phyloP scores from a whole-genome alignment of 2,329 filamentous ascomycete genomes.

The Aspergillus luchuensis region DNA sequence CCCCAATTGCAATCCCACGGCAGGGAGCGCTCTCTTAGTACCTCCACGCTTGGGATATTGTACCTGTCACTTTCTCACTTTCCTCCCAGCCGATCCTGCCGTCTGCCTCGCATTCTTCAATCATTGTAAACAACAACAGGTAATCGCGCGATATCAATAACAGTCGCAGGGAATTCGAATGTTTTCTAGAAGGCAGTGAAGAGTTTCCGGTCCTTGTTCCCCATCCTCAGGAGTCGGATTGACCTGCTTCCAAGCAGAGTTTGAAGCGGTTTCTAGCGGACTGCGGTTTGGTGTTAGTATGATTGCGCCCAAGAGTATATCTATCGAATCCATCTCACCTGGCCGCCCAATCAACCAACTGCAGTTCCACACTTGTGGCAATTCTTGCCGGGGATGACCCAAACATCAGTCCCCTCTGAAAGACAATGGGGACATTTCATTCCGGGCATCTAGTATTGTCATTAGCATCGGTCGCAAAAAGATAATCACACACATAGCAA shows the following conservation, averaged over 20 bases:
- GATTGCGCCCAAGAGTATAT: too few species aligned
- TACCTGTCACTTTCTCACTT: too few species aligned
- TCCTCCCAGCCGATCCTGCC: not conserved
- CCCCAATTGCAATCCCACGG: too few species aligned
- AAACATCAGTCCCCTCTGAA: constrained; percentile 40
- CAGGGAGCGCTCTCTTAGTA: too few species aligned
- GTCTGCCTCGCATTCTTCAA: not conserved
- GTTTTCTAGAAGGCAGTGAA: not conserved
- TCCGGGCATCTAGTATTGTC: constrained; percentile 46
- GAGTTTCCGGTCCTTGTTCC: not conserved
- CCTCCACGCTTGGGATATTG: too few species aligned
- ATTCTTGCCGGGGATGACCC: constrained; percentile 51
- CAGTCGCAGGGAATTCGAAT: not conserved
- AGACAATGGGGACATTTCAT: constrained; percentile 44
- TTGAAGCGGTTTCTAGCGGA: not conserved
- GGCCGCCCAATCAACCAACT: constrained; percentile 27
- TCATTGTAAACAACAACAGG: not conserved
- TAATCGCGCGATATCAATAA: not conserved
- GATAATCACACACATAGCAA: not conserved
- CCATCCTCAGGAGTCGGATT: not conserved
- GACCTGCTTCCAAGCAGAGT: not conserved
- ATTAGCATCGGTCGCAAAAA: not conserved
- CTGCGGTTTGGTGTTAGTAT: not conserved
- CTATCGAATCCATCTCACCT: constrained; percentile 5
- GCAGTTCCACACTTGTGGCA: constrained; percentile 46